A percentile compares a stretch with the other conserved stretches of the same genome.
Conservation (phyloP, 1,284 basidiomycete species). For the Trichosporon coremiiforme region DNA sequence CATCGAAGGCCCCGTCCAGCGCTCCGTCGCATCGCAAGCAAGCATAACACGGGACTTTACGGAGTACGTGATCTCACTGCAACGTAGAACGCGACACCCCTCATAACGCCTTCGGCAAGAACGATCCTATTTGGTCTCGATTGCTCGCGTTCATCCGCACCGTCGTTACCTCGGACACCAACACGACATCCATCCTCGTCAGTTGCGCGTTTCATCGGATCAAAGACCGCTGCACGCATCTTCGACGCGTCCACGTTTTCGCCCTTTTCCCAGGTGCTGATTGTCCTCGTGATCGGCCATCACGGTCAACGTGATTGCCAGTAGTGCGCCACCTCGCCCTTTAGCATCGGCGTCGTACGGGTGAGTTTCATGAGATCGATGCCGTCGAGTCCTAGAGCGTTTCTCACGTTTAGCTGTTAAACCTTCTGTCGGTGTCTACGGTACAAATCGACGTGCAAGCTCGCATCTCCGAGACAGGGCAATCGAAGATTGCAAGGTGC, state of each 20-base stretch:
- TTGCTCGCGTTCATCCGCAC: neutral
- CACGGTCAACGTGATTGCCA: constrained; percentile 8
- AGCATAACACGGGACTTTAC: constrained; percentile 3
- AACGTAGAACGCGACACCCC: neutral
- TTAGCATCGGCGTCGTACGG: constrained; percentile 9
- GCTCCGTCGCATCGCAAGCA: neutral
- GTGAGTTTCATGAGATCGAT: constrained; percentile 4
- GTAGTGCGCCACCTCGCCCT: constrained; percentile 12
- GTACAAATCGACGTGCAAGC: neutral
- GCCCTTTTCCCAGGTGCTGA: constrained; percentile 1
- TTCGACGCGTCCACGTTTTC: neutral
- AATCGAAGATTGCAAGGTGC: constrained; percentile 1
- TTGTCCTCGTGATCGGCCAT: constrained; percentile 15
- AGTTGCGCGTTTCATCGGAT: neutral
- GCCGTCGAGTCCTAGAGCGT: neutral
- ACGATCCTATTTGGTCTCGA: neutral
- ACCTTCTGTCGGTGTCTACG: constrained; percentile 2
- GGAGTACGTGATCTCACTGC: neutral
- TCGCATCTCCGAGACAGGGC: constrained; percentile 1
- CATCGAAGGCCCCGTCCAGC: neutral
- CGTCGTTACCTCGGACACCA: neutral
- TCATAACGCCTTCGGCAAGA: neutral
- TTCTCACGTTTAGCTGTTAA: constrained; percentile 12
- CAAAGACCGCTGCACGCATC: neutral
- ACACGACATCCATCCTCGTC: constrained; percentile 1